Evolutionary conservation across 768 basidiomycete species (phyloP).

Genomic region (Infundibulicybe gibba): DNA sequence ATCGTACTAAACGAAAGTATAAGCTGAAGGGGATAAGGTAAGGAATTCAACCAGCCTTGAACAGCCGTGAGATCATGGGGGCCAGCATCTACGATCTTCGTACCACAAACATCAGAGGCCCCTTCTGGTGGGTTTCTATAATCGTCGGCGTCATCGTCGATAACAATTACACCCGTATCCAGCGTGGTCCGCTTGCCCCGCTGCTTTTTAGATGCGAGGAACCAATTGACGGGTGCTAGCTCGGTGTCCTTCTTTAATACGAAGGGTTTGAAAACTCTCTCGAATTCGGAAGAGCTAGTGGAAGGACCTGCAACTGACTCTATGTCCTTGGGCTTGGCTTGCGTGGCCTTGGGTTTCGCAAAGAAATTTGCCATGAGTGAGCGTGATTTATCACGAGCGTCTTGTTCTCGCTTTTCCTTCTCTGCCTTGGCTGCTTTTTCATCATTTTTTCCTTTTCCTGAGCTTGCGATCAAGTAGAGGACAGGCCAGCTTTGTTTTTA

Average conservation of each 20-base stretch:
- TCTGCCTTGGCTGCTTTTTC: constrained; percentile 68
- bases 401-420: constrained; percentile 68
- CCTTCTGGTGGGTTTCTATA: no score
- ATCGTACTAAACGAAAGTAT: constrained; percentile 27
- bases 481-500: constrained; percentile 1
- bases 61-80: no score
- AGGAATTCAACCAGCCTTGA: background rate
- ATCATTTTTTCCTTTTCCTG: constrained; percentile 71
- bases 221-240: constrained; percentile 74
- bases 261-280: constrained; percentile 76
- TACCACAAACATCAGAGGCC: no score
- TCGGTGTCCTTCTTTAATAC: constrained; percentile 69
- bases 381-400: constrained; percentile 68
- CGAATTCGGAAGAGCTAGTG: constrained; percentile 56
- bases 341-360: constrained; percentile 48
- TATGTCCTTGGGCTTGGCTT: constrained; percentile 4
- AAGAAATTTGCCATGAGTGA: constrained; percentile 81
- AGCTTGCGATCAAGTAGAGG: background rate
- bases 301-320: constrained; percentile 32
- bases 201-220: constrained; percentile 32
- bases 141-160: constrained; percentile 32
- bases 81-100: no score
- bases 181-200: constrained; percentile 15
- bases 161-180: constrained; percentile 50
- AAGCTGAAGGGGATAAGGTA: constrained; percentile 1